Base-by-base conservation (phyloP, 163 green algal genomes). In the Chlamydomonas reinhardtii region DNA sequence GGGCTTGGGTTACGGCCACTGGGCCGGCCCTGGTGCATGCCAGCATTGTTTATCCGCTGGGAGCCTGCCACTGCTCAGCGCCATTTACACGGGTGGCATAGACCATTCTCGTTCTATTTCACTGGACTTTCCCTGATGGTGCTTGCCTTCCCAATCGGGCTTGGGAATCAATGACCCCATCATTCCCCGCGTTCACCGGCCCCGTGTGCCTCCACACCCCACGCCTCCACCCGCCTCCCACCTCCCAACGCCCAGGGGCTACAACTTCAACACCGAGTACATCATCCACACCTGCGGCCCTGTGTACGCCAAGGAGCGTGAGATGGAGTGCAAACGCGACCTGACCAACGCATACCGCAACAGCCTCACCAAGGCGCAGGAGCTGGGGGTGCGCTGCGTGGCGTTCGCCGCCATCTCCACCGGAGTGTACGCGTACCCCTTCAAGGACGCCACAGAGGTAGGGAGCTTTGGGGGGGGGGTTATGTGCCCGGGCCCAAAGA, bases 271-370 rank as follows among this genome's bases (percentile, higher is more conserved):
- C 3, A 75, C 72, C 27, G 82, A 87, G 59, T 87, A 71, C 59
- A 87, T 87, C 56, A 81, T 87, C 72, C 82, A 87, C 72, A 82
- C 82, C 11, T 81, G 72, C 39, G 82, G 82, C 4, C 82, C 82
- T 37, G 72, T 82, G 29, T 87, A 82, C 43, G 72, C 61, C 72
- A 87, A 75, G 29, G 82, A 82, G 37, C n/a, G 31, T 4, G 31
- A 69, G 24, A 3, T 31, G n/a, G 61, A 75, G 39, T 87, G 82
- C 72, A 34, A 74, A 32, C 24, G 29, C 27, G 34, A 82, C 39
- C 61, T 87, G 14, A 82, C 71, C 12, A 87, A 87, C 59, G 71
- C 72, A 20, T 87, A 87, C 61, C 37, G 61, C 29, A 81, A 81
- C 61, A 75, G 61, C 9, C 61, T 87, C 17, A 32, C 29, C n/a